Conservation (phyloP, 2,329 filamentous ascomycete species). For the Sarocladium brachiariae region DNA sequence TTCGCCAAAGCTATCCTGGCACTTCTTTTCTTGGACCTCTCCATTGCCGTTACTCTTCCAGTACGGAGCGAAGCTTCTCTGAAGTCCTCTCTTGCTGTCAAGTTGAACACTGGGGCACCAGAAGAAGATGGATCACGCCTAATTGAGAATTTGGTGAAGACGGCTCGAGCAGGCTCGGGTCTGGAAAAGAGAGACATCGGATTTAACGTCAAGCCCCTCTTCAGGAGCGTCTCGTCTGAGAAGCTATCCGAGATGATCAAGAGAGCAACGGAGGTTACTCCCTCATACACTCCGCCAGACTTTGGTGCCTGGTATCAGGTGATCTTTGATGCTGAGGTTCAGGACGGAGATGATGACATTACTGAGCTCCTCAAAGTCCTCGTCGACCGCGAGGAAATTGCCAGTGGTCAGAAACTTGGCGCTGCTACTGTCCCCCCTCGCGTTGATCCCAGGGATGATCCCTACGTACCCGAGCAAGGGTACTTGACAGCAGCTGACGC, state of each 20-base stretch:
- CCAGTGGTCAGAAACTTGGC: slow-evolving; percentile 2
- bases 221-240: slow-evolving; percentile 2
- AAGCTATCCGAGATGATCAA: slow-evolving; percentile 8
- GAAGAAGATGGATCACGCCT: neutral
- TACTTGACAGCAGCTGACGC: slow-evolving; percentile 2
- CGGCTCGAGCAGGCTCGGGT: neutral
- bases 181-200: slow-evolving; percentile 2
- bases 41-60: neutral
- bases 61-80: neutral
- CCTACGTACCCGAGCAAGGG: neutral
- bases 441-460: slow-evolving; percentile 6
- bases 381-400: neutral
- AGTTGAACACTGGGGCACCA: neutral
- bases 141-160: slow-evolving; percentile 1
- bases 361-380: neutral
- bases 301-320: slow-evolving; percentile 10
- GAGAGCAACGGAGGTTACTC: neutral
- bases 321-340: slow-evolving; percentile 4
- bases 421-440: neutral
- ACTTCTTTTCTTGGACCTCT: neutral
- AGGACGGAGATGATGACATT: slow-evolving; percentile 5
- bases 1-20: too few relatives aligned
- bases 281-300: slow-evolving; percentile 2
- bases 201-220: slow-evolving; percentile 7
- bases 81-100: slow-evolving; percentile 9